Conservation (phyloP, 163 green algal species). For the Chloromonas sp. region DNA sequence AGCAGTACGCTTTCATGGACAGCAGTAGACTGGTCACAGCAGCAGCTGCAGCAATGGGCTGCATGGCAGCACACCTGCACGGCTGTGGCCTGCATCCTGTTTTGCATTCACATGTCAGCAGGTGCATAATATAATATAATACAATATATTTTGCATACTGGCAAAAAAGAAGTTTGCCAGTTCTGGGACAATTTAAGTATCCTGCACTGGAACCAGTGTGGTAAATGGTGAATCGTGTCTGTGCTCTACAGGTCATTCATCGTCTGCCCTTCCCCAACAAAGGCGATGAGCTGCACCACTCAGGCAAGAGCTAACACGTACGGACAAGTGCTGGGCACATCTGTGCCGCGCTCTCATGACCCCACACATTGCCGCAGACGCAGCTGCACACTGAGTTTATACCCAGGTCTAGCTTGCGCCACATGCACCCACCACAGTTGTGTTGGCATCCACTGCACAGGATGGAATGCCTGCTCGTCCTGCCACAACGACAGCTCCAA, state of each 20-base stretch:
- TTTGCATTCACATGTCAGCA: no score
- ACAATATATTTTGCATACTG: no score
- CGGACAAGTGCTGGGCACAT: neutral
- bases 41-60: no score
- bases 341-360: neutral
- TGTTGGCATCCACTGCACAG: constrained; percentile 8
- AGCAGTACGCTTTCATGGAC: no score
- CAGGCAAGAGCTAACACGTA: neutral
- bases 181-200: no score
- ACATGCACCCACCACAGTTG: neutral
- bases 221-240: neutral
- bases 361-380: neutral
- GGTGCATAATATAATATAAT: no score
- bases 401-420: neutral
- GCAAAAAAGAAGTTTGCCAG: no score
- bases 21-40: no score
- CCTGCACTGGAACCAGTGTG: no score
- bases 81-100: no score
- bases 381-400: neutral
- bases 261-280: constrained; percentile 56
- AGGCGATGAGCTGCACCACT: constrained; percentile 84
- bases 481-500: constrained; percentile 51
- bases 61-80: neutral
- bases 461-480: constrained; percentile 69
- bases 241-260: constrained; percentile 65